Evolutionary conservation across 23 red algal species (phyloP), one percentile per base, ranked within the genome.

Genomic region (Agarophyton chilense): DNA sequence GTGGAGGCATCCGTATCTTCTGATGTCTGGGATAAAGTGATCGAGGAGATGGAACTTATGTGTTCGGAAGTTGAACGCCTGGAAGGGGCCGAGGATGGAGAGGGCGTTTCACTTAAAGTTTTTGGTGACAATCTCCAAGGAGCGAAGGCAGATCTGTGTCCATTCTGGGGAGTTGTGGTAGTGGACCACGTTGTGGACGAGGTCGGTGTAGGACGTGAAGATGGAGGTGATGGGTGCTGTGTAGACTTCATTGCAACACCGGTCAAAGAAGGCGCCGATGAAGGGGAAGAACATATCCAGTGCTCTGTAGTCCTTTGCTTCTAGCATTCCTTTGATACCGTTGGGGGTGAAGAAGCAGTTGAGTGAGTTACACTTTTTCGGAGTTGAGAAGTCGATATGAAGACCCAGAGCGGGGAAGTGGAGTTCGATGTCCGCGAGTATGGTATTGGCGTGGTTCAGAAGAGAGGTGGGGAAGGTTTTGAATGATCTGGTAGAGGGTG

Each of bases 221-320:
- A 79, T 19, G 49, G 26, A 11, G 1, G 40, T 79, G 46, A 87
- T 56, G 40, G 36, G 64, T 8, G 82, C 82, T 28, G 40, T 6
- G 58, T 73, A 4, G 3, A 0, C 29, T 74, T 74, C 39, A 50
- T 55, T 64, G 7, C 79, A 66, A 55, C 77, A 81, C 1, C 45
- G 16, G 55, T 43, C 51, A 14, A 81, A 51, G 52, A 61, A 63
- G 1, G 77, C 77, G 33, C 77, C 77, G 3, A 60, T 61, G 77
- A 81, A 81, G 29, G 77, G 77, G 51, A 61, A 81, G 26, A 85
- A n/a, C n/a, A n/a, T n/a, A n/a, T n/a, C n/a, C n/a, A n/a, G n/a
- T n/a, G n/a, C n/a, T n/a, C n/a, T n/a, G n/a, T n/a, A n/a, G n/a
- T n/a, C n/a, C n/a, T n/a, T n/a, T n/a, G n/a, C n/a, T n/a, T n/a